A percentile compares a stretch with the other conserved stretches of the same genome.
These are phyloP conservation scores for Porcisia deanei DNA, from an alignment of 208 protist species.

Conservation along the genomic window DNA sequence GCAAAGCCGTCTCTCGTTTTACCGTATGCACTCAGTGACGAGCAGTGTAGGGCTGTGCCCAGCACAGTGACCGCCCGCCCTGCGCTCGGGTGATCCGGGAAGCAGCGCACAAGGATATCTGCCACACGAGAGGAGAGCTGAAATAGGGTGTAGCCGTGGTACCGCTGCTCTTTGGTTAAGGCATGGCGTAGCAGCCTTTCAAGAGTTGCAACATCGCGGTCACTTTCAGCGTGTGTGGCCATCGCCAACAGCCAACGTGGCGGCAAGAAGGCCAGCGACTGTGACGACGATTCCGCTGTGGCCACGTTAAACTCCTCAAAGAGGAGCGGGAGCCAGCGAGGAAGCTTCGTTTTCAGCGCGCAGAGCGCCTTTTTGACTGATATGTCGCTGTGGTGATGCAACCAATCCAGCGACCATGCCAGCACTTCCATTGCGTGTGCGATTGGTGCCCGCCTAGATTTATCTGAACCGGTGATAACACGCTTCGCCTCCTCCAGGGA, in stretches of 20 bases:
- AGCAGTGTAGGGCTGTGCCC: constrained; percentile 23
- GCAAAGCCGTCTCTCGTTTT: constrained; percentile 23
- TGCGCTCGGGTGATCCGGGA: constrained; percentile 14
- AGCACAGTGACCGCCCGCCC: constrained; percentile 12
- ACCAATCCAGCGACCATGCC: constrained; percentile 26
- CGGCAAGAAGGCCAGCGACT: constrained; percentile 9
- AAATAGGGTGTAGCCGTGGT: constrained; percentile 14
- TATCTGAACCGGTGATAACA: constrained; percentile 12
- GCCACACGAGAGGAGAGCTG: constrained; percentile 27
- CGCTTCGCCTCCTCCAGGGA: constrained; percentile 14
- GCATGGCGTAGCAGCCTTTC: constrained; percentile 21
- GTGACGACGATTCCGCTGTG: neutral
- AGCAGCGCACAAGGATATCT: constrained; percentile 11
- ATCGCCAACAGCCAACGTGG: constrained; percentile 17
- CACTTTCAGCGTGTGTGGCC: constrained; percentile 4
- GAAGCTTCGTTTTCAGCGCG: constrained; percentile 8
- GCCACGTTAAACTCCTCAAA: constrained; percentile 11
- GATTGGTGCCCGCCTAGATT: constrained; percentile 12
- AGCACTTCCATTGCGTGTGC: constrained; percentile 23
- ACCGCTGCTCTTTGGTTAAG: constrained; percentile 1
- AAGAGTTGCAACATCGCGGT: constrained; percentile 4
- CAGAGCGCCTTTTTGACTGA: neutral
- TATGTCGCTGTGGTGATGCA: constrained; percentile 1
- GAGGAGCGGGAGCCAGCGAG: constrained; percentile 22
- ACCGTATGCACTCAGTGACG: constrained; percentile 28